A percentile compares a stretch with the other conserved stretches of the same genome.
phyloP scores from a whole-genome alignment of 2,329 filamentous ascomycete species.

The Cryphonectria radicalis region DNA sequence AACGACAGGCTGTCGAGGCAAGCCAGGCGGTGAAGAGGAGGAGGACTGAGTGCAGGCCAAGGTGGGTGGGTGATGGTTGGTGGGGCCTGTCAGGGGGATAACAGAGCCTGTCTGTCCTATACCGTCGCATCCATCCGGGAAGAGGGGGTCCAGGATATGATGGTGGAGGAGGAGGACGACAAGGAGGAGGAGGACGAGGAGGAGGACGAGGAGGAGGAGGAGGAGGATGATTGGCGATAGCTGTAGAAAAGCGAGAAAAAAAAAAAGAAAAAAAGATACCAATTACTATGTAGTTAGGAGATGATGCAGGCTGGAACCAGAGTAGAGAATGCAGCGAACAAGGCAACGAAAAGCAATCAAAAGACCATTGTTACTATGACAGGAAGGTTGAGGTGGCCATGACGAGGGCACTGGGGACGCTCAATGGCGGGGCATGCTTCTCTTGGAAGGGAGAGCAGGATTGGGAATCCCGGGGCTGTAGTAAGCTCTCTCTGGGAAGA shows the following conservation, averaged over 20 bases:
- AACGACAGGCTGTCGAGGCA: not conserved
- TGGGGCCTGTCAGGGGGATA: not conserved
- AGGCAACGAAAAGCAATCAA: not conserved
- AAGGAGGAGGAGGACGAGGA: too few relatives aligned
- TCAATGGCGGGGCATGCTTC: not conserved
- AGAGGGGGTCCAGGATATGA: not conserved
- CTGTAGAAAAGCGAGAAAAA: too few relatives aligned
- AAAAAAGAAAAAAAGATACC: not conserved
- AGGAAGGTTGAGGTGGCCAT: not conserved
- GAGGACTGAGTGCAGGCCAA: not conserved
- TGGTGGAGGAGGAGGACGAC: too few relatives aligned
- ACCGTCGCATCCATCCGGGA: not conserved
- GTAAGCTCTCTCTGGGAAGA: not conserved
- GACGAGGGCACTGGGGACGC: not conserved
- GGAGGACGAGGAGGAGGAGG: too few relatives aligned
- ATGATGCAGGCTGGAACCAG: not conserved
- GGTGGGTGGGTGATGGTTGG: not conserved
- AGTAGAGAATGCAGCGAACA: slow-evolving; percentile 1
- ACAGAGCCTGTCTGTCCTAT: not conserved
- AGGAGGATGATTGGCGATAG: not conserved
- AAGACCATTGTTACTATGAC: not conserved
- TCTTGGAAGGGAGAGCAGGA: not conserved
- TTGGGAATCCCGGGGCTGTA: not conserved
- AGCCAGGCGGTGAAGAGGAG: slow-evolving; percentile 1
- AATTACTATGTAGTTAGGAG: not conserved